Evolutionary conservation across 2,329 filamentous ascomycete genomes (phyloP).

Genomic region (Knufia petricola): DNA sequence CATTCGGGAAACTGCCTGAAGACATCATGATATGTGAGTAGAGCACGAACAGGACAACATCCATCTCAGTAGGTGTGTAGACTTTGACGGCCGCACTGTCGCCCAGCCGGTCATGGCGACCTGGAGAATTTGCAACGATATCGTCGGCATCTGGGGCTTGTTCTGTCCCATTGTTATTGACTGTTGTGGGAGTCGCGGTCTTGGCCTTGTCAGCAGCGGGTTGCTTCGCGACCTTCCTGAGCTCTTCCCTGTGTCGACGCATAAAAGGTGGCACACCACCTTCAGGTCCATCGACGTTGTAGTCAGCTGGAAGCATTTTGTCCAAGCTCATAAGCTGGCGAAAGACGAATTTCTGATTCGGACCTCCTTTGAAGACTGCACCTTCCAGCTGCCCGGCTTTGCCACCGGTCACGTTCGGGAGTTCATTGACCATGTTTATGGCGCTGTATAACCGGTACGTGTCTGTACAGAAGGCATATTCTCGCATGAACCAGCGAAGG

Average conservation of each 20-base stretch:
- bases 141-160: not conserved
- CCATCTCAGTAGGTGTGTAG: constrained; percentile 44
- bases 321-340: constrained; percentile 89
- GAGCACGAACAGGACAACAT: constrained; percentile 72
- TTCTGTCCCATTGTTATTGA: constrained; percentile 15
- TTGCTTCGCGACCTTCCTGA: constrained; percentile 24
- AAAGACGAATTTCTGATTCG: constrained; percentile 81
- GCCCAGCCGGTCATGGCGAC: not conserved
- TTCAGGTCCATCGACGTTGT: constrained; percentile 27
- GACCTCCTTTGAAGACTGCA: constrained; percentile 57
- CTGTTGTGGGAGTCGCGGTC: constrained; percentile 15
- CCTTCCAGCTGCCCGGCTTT: constrained; percentile 14
- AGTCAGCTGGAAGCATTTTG: constrained; percentile 48
- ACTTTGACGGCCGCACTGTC: constrained; percentile 14
- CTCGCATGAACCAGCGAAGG: constrained; percentile 68
- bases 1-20: constrained; percentile 71
- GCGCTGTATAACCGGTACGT: constrained; percentile 74
- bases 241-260: constrained; percentile 15
- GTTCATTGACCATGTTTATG: constrained; percentile 55
- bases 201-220: constrained; percentile 17
- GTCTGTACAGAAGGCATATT: constrained; percentile 69
- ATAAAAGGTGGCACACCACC: constrained; percentile 29
- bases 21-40: constrained; percentile 86
- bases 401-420: constrained; percentile 48
- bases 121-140: not conserved